Evolutionary conservation across 2,329 filamentous ascomycete genomes (phyloP).

Genomic region (Fusarium euwallaceae): DNA sequence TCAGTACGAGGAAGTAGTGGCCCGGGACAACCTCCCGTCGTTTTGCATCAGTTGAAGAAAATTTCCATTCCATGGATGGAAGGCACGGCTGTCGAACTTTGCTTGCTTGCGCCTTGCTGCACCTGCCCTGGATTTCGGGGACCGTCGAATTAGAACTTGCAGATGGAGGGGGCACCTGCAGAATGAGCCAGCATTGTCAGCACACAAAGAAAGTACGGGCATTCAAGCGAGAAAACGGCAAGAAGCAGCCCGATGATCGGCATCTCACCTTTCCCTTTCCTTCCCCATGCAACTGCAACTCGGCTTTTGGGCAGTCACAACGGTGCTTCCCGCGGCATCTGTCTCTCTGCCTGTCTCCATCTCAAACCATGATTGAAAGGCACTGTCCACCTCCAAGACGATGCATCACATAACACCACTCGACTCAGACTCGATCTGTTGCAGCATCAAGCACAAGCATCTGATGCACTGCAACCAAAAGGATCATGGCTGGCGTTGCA

Average conservation of each 20-base stretch:
- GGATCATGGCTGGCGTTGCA: slow-evolving; percentile 1
- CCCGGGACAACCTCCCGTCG: slow-evolving; percentile 13
- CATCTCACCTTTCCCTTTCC: slow-evolving; percentile 29
- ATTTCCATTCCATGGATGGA: background rate
- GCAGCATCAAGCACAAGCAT: slow-evolving; percentile 2
- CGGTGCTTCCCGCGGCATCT: slow-evolving; percentile 10
- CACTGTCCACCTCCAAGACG: slow-evolving; percentile 5
- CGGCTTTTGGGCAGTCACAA: background rate
- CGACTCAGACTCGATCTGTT: background rate
- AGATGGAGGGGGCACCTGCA: slow-evolving; percentile 7
- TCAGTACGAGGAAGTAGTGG: slow-evolving; percentile 25
- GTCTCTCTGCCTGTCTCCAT: background rate
- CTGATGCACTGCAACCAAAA: background rate
- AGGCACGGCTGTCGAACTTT: slow-evolving; percentile 6
- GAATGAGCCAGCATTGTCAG: slow-evolving; percentile 1
- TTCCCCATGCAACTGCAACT: slow-evolving; percentile 15
- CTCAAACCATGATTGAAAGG: background rate
- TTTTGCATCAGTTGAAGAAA: slow-evolving; percentile 16
- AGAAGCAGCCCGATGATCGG: slow-evolving; percentile 35
- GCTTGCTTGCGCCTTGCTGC: slow-evolving; percentile 9
- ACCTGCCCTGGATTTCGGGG: slow-evolving; percentile 9
- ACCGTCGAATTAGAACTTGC: slow-evolving; percentile 9
- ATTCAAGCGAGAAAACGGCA: slow-evolving; percentile 15
- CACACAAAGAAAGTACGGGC: background rate
- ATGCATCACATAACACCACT: slow-evolving; percentile 5